A percentile compares a stretch with the other conserved stretches of the same genome.
Conservation (phyloP, 1,284 basidiomycete genomes). For the Sporisorium sorghi region DNA sequence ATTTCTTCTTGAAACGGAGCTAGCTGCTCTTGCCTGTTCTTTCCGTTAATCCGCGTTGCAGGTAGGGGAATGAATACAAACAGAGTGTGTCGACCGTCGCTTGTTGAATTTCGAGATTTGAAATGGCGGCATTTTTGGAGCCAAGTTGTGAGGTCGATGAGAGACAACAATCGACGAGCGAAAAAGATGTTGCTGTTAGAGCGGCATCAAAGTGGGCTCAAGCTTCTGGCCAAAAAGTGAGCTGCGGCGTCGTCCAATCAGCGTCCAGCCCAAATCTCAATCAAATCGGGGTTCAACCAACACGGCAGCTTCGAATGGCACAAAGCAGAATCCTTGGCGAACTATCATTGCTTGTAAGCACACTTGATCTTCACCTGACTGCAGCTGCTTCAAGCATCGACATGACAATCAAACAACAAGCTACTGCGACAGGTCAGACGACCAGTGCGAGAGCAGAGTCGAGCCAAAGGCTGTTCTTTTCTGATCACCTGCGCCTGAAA, state of each 20-base stretch:
- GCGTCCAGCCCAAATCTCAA: neutral
- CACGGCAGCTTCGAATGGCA: neutral
- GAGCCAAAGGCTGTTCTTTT: neutral
- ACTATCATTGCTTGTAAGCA: no score
- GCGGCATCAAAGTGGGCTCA: neutral
- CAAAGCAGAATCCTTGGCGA: no score
- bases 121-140: neutral
- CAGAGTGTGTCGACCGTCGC: neutral
- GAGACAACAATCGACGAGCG: neutral
- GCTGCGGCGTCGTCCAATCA: constrained; percentile 42
- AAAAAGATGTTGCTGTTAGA: constrained; percentile 9
- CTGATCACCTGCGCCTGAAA: constrained; percentile 2
- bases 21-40: constrained; percentile 6
- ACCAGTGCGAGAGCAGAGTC: neutral
- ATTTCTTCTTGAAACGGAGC: constrained; percentile 34
- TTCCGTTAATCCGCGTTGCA: constrained; percentile 14
- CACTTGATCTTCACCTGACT: no score
- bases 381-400: neutral
- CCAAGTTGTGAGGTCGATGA: neutral
- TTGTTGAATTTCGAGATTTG: neutral
- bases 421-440: neutral
- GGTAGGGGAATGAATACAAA: constrained; percentile 21
- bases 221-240: neutral
- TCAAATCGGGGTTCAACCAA: neutral
- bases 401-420: neutral